A percentile compares a stretch with the other conserved stretches of the same genome.
Conservation (phyloP, 2,329 filamentous ascomycete species). For the Triangularia setosa region DNA sequence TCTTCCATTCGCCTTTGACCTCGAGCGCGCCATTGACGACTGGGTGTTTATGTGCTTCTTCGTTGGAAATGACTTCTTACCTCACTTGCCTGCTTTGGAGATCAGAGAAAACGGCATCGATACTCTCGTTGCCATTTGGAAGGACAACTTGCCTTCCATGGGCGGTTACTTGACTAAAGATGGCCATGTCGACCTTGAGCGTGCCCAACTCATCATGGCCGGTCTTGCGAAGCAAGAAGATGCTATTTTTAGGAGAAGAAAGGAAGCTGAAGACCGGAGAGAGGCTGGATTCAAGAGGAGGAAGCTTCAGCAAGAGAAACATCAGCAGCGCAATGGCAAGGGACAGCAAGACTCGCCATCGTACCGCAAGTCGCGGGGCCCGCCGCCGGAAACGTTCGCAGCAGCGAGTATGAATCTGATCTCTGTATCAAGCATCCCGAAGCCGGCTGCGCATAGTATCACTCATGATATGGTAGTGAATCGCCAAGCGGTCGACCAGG, state of each 20-base stretch:
- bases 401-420: conserved; percentile 24
- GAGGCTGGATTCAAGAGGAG: conserved; percentile 76
- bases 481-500: conserved; percentile 59
- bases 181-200: conserved; percentile 80
- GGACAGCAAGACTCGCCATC: conserved; percentile 33
- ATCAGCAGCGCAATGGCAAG: conserved; percentile 32
- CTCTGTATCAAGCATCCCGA: conserved; percentile 48
- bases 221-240: conserved; percentile 91
- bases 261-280: conserved; percentile 78
- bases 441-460: conserved; percentile 47
- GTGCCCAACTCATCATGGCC: conserved; percentile 82
- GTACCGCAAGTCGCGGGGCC: conserved; percentile 15
- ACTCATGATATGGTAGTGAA: conserved; percentile 90
- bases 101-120: conserved; percentile 98
- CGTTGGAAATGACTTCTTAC: conserved; percentile 97
- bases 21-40: conserved; percentile 94
- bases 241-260: conserved; percentile 83
- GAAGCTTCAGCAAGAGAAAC: conserved; percentile 63
- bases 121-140: conserved; percentile 94
- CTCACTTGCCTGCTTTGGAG: conserved; percentile 93
- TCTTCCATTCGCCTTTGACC: conserved; percentile 82
- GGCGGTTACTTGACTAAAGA: conserved; percentile 96
- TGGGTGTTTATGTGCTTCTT: conserved; percentile 99
- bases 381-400: conserved; percentile 16
- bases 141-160: conserved; percentile 85